phyloP scores from a whole-genome alignment of 2,329 filamentous ascomycete genomes.

The Pseudocercospora macadamiae region DNA sequence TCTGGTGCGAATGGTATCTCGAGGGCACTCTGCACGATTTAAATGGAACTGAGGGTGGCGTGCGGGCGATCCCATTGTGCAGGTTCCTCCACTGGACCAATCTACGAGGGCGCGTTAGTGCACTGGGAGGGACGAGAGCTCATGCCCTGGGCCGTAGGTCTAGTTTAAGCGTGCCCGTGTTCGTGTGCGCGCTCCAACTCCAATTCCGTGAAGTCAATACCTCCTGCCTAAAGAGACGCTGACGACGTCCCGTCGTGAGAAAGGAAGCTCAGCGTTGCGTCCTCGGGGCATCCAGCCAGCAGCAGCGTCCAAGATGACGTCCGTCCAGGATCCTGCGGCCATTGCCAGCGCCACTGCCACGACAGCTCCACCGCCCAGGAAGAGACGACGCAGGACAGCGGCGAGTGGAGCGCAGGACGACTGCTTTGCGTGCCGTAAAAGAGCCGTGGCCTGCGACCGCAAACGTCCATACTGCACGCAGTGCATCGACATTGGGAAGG shows the following conservation, averaged over 20 bases:
- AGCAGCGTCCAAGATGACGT: conserved; percentile 14
- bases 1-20: background rate
- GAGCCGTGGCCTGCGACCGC: conserved; percentile 83
- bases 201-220: background rate
- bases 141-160: background rate
- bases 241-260: background rate
- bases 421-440: conserved; percentile 90
- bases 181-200: background rate
- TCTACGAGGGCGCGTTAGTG: conserved; percentile 13
- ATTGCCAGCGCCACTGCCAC: conserved; percentile 4
- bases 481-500: conserved; percentile 87
- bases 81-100: conserved; percentile 10
- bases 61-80: conserved; percentile 10
- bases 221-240: conserved; percentile 5
- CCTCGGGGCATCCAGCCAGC: too few species aligned
- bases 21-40: background rate
- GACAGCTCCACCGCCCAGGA: conserved; percentile 41
- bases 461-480: conserved; percentile 92
- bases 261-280: too few species aligned
- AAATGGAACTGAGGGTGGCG: background rate
- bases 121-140: conserved; percentile 10
- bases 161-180: background rate
- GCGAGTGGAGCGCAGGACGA: conserved; percentile 89
- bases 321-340: conserved; percentile 17
- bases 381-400: conserved; percentile 85